phyloP scores from a whole-genome alignment of 441 rosid species.

The Kokia cookei region DNA sequence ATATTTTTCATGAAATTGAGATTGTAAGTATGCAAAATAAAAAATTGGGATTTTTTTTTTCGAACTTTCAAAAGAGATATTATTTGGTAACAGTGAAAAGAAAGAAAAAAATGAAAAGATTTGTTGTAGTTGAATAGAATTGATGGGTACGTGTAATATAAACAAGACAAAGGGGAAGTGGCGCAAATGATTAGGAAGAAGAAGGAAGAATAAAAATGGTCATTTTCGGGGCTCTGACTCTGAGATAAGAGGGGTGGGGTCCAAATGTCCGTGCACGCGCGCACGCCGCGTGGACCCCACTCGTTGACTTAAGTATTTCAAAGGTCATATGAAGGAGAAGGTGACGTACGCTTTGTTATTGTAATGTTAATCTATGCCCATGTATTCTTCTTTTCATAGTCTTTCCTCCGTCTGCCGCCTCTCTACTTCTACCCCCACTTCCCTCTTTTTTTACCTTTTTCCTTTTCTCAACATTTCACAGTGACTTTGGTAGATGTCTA shows the following conservation, averaged over 20 bases:
- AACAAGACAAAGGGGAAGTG: constrained; percentile 2
- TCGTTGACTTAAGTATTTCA: constrained; percentile 32
- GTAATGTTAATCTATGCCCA: not conserved
- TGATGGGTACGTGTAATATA: constrained; percentile 7
- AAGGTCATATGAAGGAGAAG: constrained; percentile 15
- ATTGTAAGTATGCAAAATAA: no score
- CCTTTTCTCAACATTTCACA: not conserved
- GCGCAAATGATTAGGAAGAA: constrained; percentile 6
- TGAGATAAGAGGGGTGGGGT: constrained; percentile 30
- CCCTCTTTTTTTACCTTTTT: no score
- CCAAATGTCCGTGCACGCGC: constrained; percentile 66
- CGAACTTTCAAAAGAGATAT: not conserved
- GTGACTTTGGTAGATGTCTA: no score
- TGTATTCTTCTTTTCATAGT: not conserved
- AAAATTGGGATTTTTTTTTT: no score
- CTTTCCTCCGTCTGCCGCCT: not conserved
- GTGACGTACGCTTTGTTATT: not conserved
- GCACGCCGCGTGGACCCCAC: constrained; percentile 86
- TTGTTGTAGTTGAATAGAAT: not conserved
- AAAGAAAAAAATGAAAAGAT: no score
- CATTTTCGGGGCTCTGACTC: constrained; percentile 76
- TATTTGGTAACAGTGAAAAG: not conserved
- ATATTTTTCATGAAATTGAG: no score
- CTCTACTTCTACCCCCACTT: not conserved
- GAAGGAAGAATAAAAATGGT: constrained; percentile 6